phyloP scores from a whole-genome alignment of 2,329 filamentous ascomycete species.

The Neofusicoccum sp. region DNA sequence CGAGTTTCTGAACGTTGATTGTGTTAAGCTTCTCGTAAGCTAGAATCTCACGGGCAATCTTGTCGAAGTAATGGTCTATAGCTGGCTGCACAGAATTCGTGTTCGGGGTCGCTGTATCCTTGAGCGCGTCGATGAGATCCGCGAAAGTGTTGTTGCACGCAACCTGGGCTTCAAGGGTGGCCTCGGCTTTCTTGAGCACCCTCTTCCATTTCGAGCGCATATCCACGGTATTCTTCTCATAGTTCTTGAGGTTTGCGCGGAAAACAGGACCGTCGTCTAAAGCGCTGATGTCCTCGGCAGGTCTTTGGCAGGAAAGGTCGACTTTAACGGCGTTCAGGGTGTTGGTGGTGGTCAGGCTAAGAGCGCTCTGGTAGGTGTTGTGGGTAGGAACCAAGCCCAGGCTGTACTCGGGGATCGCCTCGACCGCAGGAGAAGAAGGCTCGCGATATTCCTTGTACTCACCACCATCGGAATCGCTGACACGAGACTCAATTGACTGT shows the following conservation, averaged over 20 bases:
- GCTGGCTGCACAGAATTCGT: constrained; percentile 96
- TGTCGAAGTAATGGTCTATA: constrained; percentile 97
- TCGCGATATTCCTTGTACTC: constrained; percentile 46
- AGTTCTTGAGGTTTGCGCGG: constrained; percentile 90
- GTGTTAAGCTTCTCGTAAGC: constrained; percentile 85
- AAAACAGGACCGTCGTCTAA: constrained; percentile 95
- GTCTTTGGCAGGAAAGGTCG: constrained; percentile 83
- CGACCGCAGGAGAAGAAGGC: constrained; percentile 51
- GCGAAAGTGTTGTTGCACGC: constrained; percentile 84
- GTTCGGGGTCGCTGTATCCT: constrained; percentile 87
- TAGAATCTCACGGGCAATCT: constrained; percentile 89
- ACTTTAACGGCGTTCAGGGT: constrained; percentile 64
- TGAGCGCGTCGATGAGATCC: constrained; percentile 81
- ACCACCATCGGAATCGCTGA: constrained; percentile 68
- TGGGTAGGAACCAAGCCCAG: constrained; percentile 45
- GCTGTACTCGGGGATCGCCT: constrained; percentile 52
- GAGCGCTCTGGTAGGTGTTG: constrained; percentile 29
- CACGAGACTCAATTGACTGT: constrained; percentile 81
- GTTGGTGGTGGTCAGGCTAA: constrained; percentile 32
- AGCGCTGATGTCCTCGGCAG: constrained; percentile 80
- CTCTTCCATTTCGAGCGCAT: constrained; percentile 96
- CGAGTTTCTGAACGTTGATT: constrained; percentile 81
- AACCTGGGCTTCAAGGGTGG: constrained; percentile 76
- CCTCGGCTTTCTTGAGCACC: constrained; percentile 90
- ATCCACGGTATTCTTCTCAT: constrained; percentile 94